phyloP scores from a whole-genome alignment of 2,329 filamentous ascomycete genomes.

The Neofusicoccum parvum region DNA sequence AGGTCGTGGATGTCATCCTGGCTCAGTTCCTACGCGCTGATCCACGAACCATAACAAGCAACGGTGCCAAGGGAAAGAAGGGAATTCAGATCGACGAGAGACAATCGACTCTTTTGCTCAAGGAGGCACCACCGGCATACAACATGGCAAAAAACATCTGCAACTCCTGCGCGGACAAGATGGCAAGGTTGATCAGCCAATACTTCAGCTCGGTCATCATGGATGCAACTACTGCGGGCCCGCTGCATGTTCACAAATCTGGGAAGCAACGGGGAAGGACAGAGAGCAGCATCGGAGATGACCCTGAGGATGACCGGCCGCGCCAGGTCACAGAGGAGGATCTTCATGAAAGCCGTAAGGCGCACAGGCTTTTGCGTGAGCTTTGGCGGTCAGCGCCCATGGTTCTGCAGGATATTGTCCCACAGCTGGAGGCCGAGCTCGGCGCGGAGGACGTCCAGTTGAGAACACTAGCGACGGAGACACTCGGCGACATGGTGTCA shows the following conservation, averaged over 20 bases:
- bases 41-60: slow-evolving; percentile 56
- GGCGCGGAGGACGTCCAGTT: slow-evolving; percentile 86
- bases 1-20: slow-evolving; percentile 89
- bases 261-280: slow-evolving; percentile 28
- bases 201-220: slow-evolving; percentile 98
- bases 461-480: slow-evolving; percentile 86
- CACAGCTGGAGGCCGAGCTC: slow-evolving; percentile 89
- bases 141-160: slow-evolving; percentile 96
- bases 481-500: slow-evolving; percentile 90
- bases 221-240: slow-evolving; percentile 62
- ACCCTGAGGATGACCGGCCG: slow-evolving; percentile 48
- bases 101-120: slow-evolving; percentile 81
- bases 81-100: slow-evolving; percentile 64
- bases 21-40: slow-evolving; percentile 93
- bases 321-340: slow-evolving; percentile 77
- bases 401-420: slow-evolving; percentile 89
- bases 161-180: slow-evolving; percentile 85
- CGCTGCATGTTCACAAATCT: slow-evolving; percentile 54
- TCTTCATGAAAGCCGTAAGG: slow-evolving; percentile 83
- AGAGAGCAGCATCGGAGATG: slow-evolving; percentile 38
- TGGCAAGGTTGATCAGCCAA: slow-evolving; percentile 90
- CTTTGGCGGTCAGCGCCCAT: slow-evolving; percentile 89
- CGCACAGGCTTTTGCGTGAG: slow-evolving; percentile 85
- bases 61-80: slow-evolving; percentile 53
- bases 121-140: slow-evolving; percentile 89